Evolutionary conservation across 108 stramenopile species (phyloP), one percentile per base, ranked within the genome.

Genomic region (Mediolabrus comicus): DNA sequence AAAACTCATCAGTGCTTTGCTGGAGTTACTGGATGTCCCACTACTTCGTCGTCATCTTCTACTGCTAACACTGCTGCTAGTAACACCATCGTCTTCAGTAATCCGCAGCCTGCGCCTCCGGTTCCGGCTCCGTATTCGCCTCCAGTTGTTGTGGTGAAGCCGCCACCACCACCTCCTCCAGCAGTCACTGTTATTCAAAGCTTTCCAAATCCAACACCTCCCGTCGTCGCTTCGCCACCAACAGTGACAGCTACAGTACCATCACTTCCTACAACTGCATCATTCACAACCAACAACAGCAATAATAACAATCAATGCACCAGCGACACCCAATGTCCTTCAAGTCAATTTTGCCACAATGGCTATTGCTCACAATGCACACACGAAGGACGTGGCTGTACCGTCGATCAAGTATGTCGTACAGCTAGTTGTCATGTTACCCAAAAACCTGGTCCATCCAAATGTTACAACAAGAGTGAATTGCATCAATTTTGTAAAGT

Each of bases 1-100:
- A 26, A 56, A 14, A 55, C 62, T 6, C 68, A 77, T 33, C 65
- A 65, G 69, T 77, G 75, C 63, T 77, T 62, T 30, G 75, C 75
- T 31, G 75, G 75, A 33, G 53, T 77, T 30, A 77, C 75, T 12
- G 75, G 75, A 14, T 77, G 75, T 51, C 62, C 19, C 6, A 32
- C 26, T 14, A 17, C 51, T 46, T 14, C 14, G 36, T 19, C 9
- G 22, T n/a, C n/a, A n/a, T n/a, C n/a, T n/a, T n/a, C n/a, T n/a
- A n/a, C n/a, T 10, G 25, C 26, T 53, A 53, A 8, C n/a, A 27
- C 3, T 57, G 56, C 29, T 27, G 1, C 22, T 57, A 8, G 56
- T 57, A 22, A 33, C 32, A 59, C 3, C 17, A 59, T 33, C 17
- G 34, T n/a, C 5, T 19, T 13, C 27, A 3, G 3, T 2, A 17